phyloP scores from a whole-genome alignment of 2,329 filamentous ascomycete genomes.

The Pestalotiopsis sp. region DNA sequence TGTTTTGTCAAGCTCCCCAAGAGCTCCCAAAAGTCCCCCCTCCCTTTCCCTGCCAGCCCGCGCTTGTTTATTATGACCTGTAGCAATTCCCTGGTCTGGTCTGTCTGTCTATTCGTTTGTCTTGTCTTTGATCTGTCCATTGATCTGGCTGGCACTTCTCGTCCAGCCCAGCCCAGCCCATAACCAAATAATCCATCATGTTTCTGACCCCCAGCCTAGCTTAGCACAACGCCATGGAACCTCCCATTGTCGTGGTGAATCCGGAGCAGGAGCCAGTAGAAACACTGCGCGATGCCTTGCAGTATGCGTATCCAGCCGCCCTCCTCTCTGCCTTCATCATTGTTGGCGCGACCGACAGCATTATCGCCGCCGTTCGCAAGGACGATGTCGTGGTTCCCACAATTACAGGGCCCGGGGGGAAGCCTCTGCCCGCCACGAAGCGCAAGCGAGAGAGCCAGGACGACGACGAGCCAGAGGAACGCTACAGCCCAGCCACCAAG shows the following conservation, averaged over 20 bases:
- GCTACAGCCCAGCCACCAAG: conserved; percentile 42
- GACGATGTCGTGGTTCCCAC: conserved; percentile 49
- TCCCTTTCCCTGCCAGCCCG: background rate
- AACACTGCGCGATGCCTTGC: conserved; percentile 45
- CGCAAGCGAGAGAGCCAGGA: conserved; percentile 53
- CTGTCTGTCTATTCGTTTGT: background rate
- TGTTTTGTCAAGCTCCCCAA: background rate
- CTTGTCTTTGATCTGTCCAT: background rate
- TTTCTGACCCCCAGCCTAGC: conserved; percentile 7
- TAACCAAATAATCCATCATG: background rate
- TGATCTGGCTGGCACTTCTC: background rate
- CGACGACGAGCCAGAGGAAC: conserved; percentile 42
- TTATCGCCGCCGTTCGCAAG: conserved; percentile 52
- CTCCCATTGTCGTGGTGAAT: conserved; percentile 30
- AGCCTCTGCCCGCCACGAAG: conserved; percentile 75
- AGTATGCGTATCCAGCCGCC: conserved; percentile 55
- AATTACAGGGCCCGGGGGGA: conserved; percentile 80
- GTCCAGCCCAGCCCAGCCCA: background rate
- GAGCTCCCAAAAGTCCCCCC: background rate
- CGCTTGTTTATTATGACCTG: background rate
- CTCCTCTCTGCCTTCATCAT: conserved; percentile 55
- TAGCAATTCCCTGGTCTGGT: background rate
- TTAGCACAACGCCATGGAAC: conserved; percentile 30
- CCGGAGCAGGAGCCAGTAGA: conserved; percentile 38
- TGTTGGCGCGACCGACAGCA: conserved; percentile 54